These are phyloP conservation scores for Trypanosoma rangeli DNA, from an alignment of 208 protist species.

Conservation along the genomic window DNA sequence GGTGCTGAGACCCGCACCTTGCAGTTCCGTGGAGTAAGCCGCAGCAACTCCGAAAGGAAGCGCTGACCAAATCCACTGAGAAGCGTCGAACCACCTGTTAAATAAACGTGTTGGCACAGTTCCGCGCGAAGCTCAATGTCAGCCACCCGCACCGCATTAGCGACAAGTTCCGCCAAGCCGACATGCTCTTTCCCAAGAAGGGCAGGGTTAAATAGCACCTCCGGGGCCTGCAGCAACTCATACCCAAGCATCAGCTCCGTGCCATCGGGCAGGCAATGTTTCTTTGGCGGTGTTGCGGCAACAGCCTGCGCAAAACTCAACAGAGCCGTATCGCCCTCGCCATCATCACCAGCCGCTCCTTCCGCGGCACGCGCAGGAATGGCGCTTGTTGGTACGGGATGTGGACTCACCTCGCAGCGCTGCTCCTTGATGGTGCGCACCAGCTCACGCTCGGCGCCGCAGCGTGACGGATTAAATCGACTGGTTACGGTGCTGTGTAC, in stretches of 20 bases:
- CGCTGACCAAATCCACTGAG: slow-evolving; percentile 91
- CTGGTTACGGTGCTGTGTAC: not conserved
- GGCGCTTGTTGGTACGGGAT: slow-evolving; percentile 14
- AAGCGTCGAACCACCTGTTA: slow-evolving; percentile 92
- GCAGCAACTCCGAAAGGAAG: slow-evolving; percentile 88
- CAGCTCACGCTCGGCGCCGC: slow-evolving; percentile 41
- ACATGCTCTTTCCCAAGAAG: slow-evolving; percentile 55
- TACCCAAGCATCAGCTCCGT: slow-evolving; percentile 47
- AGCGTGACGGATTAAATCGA: slow-evolving; percentile 34
- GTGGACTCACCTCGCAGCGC: slow-evolving; percentile 34
- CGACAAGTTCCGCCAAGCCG: slow-evolving; percentile 65
- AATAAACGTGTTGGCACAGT: slow-evolving; percentile 82
- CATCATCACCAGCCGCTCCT: slow-evolving; percentile 37
- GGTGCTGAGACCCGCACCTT: slow-evolving; percentile 93
- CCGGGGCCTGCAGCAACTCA: slow-evolving; percentile 54
- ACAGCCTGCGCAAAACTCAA: slow-evolving; percentile 6
- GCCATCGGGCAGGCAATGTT: slow-evolving; percentile 81
- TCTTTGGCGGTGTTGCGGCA: not conserved
- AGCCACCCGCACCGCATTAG: slow-evolving; percentile 76
- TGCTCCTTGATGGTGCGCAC: slow-evolving; percentile 53
- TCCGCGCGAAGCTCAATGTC: slow-evolving; percentile 75
- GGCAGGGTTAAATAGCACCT: slow-evolving; percentile 84
- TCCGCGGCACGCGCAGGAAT: not conserved
- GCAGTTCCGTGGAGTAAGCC: slow-evolving; percentile 63
- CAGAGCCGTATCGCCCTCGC: slow-evolving; percentile 37